Percentiles rank a stretch among this genome's conserved stretches.
These are phyloP conservation scores for Ceratocystis papillata DNA, from an alignment of 2,329 filamentous ascomycete genomes.

Conservation along the genomic window DNA sequence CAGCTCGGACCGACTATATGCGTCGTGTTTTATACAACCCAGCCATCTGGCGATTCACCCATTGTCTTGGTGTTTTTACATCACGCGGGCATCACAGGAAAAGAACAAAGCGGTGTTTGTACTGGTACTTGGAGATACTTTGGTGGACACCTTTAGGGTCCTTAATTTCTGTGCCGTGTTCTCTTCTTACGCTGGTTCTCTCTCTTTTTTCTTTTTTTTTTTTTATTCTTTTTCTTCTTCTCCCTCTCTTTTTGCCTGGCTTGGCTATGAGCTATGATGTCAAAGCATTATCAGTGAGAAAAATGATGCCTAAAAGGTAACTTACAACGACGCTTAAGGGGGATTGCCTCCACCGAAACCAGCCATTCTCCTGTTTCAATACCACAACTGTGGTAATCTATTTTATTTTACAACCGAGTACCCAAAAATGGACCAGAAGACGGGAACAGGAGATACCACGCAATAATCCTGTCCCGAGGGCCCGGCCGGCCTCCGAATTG, in stretches of 20 bases:
- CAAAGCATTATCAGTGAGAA: no score
- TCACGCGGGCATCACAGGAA: neutral
- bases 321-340: no score
- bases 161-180: no score
- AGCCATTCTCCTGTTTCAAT: no score
- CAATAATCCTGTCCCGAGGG: neutral
- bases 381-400: no score
- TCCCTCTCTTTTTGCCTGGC: neutral
- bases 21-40: slow-evolving; percentile 2
- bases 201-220: neutral
- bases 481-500: neutral
- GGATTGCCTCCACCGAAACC: no score
- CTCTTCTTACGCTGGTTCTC: neutral
- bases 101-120: slow-evolving; percentile 2
- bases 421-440: neutral
- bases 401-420: no score
- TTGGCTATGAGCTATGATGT: no score
- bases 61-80: neutral
- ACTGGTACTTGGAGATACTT: neutral
- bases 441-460: neutral
- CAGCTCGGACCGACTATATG: slow-evolving; percentile 8
- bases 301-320: no score
- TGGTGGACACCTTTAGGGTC: neutral
- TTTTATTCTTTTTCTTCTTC: neutral
- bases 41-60: slow-evolving; percentile 6